Base-by-base conservation (phyloP, 192 early-diverging fungal genomes). In the Chytriomyces confervae region DNA sequence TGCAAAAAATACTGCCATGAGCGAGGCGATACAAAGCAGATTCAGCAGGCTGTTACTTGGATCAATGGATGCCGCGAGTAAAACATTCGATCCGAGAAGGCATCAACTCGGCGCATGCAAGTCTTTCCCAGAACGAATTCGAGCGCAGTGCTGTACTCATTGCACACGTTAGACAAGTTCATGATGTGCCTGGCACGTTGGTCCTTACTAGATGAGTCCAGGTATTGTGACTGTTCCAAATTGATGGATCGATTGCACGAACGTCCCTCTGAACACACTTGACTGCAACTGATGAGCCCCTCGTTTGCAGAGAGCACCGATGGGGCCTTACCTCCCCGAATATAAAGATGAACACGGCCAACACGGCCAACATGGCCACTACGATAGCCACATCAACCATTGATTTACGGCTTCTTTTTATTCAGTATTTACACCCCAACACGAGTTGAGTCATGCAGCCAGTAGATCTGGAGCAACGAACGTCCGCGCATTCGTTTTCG, bases 171-270 rank as follows among this genome's bases (percentile, higher is more conserved):
- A 23, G 45, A 43, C 8, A 13, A 16, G 20, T 61, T 78, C 47
- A 50, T 43, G 11, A n/a, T 24, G 18, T 13, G 11, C 50, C 2
- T 13, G 1, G 53, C 13, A 20, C 7, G 53, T 11, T 16, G 51
- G 62, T 50, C 27, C 76, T 43, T 43, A 83, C 79, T 80, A 76
- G 13, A 77, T 53, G 27, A 72, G 44, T 5, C 23, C n/a, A n/a
- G 80, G 78, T 23, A 83, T 11, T 7, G 29, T 23, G 7, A 75
- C 76, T 11, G 85, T 84, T 29, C 85, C 49, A 24, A 80, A 57
- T 6, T 16, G 16, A 51, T 84, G 75, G 16, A 65, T 23, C 45
- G 7, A 49, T 7, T 77, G 77, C 7, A 86, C 66, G 18, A 69
- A 23, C 64, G 81, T 80, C 29, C 81, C 75, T 9, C 82, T 67